These are phyloP conservation scores for Fomitopsis palustris DNA, from an alignment of 1,284 basidiomycete species.

Conservation along the genomic window DNA sequence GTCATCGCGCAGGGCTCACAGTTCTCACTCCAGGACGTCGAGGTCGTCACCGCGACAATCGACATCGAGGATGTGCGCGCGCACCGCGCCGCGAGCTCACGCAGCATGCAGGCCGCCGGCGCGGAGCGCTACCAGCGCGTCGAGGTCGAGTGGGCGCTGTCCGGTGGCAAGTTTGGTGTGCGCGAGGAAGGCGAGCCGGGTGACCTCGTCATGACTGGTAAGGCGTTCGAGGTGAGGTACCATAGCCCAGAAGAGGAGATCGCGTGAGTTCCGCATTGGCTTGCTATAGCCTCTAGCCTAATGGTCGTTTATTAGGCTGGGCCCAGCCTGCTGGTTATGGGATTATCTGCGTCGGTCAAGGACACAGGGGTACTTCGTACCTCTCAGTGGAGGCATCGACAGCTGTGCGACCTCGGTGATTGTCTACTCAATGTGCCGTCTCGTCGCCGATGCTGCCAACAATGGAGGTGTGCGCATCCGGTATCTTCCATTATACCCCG, in stretches of 20 bases:
- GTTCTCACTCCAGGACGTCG: conserved; percentile 94
- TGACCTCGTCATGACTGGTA: conserved; percentile 34
- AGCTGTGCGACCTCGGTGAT: conserved; percentile 96
- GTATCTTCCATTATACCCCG: neutral
- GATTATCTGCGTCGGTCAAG: conserved; percentile 94
- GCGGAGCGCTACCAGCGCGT: conserved; percentile 75
- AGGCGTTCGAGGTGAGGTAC: conserved; percentile 60
- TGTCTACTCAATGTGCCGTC: conserved; percentile 93
- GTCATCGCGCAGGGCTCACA: conserved; percentile 95
- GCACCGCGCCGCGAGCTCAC: conserved; percentile 76
- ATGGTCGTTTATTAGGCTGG: too few relatives aligned
- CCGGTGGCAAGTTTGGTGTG: conserved; percentile 67
- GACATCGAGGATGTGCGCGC: conserved; percentile 94
- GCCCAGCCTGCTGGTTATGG: conserved; percentile 99
- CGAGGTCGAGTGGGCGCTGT: conserved; percentile 75
- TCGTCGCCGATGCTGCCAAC: conserved; percentile 75
- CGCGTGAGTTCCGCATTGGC: conserved; percentile 58
- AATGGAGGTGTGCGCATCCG: conserved; percentile 55
- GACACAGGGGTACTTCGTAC: conserved; percentile 94
- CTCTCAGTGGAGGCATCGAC: conserved; percentile 97
- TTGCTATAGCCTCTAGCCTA: neutral
- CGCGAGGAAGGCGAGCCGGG: conserved; percentile 35
- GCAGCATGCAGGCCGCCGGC: conserved; percentile 87
- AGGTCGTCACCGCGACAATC: conserved; percentile 93
- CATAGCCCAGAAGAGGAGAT: conserved; percentile 96